A percentile compares a stretch with the other conserved stretches of the same genome.
Conservation (phyloP, 495 filamentous ascomycete genomes). For the Aspergillus nanangensis region DNA sequence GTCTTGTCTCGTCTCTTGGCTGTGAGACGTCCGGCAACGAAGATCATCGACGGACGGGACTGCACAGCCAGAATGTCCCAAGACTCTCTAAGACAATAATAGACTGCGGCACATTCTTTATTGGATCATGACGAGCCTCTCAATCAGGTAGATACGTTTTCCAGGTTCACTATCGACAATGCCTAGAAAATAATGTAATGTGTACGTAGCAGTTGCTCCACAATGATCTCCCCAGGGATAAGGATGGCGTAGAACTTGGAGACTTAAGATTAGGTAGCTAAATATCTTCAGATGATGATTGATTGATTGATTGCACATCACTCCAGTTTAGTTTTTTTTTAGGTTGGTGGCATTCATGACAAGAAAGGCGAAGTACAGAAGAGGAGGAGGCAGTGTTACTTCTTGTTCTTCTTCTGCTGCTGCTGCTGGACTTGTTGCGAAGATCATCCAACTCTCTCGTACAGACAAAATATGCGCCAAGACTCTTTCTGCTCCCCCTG, state of each 20-base stretch:
- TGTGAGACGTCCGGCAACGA: constrained; percentile 5
- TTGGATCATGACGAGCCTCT: too few relatives aligned
- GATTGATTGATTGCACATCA: too few relatives aligned
- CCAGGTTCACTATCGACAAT: too few relatives aligned
- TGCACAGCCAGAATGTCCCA: not conserved
- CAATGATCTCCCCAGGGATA: constrained; percentile 10
- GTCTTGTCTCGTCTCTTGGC: constrained; percentile 10
- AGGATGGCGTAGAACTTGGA: constrained; percentile 2
- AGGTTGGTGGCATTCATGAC: constrained; percentile 9
- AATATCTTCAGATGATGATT: too few relatives aligned
- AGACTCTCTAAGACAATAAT: too few relatives aligned
- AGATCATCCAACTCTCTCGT: not conserved
- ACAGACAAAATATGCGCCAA: constrained; percentile 4
- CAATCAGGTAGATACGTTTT: too few relatives aligned
- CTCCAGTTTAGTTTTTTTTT: not conserved
- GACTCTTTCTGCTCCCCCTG: not conserved
- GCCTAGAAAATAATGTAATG: too few relatives aligned
- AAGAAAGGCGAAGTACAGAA: constrained; percentile 4
- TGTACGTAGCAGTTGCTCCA: constrained; percentile 5
- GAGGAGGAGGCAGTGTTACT: constrained; percentile 4
- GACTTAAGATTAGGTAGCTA: too few relatives aligned
- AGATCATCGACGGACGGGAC: not conserved
- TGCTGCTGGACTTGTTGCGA: not conserved
- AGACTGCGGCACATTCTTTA: too few relatives aligned
- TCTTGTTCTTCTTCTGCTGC: too few relatives aligned